phyloP scores from a whole-genome alignment of 2,329 filamentous ascomycete genomes.

The Botrytis aclada region DNA sequence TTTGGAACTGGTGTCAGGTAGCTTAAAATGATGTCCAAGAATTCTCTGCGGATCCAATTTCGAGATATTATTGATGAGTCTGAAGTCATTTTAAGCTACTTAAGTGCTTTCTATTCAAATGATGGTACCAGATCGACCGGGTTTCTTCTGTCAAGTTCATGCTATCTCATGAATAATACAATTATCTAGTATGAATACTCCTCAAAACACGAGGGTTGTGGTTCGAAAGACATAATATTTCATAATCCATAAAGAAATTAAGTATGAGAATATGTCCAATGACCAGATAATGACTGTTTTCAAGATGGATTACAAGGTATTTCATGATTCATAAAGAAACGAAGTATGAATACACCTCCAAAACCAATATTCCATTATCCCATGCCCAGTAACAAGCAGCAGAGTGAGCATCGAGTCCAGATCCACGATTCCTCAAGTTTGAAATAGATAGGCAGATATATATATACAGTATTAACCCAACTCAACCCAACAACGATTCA shows the following conservation, averaged over 20 bases:
- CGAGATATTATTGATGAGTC: too few species aligned
- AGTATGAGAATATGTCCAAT: too few species aligned
- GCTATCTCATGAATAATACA: neutral
- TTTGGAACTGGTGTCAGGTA: too few species aligned
- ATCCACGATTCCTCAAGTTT: too few species aligned
- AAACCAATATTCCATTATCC: too few species aligned
- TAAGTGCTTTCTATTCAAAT: neutral
- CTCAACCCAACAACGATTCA: too few species aligned
- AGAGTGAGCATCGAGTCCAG: too few species aligned
- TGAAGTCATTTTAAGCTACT: neutral
- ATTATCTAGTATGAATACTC: neutral
- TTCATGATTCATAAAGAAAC: neutral
- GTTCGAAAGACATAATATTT: neutral
- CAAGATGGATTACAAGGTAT: neutral
- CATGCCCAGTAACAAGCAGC: accelerated
- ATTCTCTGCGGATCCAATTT: too few species aligned
- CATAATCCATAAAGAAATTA: neutral
- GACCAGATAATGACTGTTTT: too few species aligned
- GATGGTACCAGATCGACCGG: neutral
- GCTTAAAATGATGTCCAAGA: too few species aligned
- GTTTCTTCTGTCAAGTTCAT: neutral
- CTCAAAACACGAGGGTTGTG: neutral
- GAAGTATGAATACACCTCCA: neutral
- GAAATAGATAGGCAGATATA: too few species aligned
- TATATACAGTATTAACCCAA: too few species aligned